phyloP scores from a whole-genome alignment of 805 yeast species.

The Isabelozyma gotoi region DNA sequence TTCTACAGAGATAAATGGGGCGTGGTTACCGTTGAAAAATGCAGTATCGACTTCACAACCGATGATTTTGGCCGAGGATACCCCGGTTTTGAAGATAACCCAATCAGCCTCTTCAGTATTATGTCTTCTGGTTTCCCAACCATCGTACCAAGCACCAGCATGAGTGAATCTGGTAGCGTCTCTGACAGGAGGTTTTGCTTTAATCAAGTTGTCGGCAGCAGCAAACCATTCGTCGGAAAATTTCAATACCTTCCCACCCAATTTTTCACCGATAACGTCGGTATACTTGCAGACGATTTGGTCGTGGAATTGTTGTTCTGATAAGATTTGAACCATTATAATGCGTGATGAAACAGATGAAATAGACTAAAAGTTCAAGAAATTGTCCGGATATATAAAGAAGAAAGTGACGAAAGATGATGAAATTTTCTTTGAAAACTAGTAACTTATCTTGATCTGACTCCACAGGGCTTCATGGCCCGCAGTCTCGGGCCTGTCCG shows the following conservation, averaged over 20 bases:
- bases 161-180: constrained; percentile 77
- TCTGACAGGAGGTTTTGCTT: constrained; percentile 77
- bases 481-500: not conserved
- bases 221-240: constrained; percentile 96
- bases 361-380: not conserved
- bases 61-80: constrained; percentile 69
- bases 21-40: constrained; percentile 92
- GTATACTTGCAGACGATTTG: constrained; percentile 53
- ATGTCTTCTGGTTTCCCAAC: constrained; percentile 98
- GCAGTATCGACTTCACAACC: constrained; percentile 94
- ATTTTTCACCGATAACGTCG: constrained; percentile 80
- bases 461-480: not conserved
- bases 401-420: not conserved
- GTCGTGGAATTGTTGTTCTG: constrained; percentile 41
- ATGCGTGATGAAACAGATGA: not conserved
- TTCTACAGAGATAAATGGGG: constrained; percentile 86
- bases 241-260: constrained; percentile 73
- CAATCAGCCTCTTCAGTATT: constrained; percentile 82
- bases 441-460: not conserved
- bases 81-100: constrained; percentile 84
- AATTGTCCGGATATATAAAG: not conserved
- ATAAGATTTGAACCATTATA: constrained; percentile 14
- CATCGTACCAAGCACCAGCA: constrained; percentile 97
- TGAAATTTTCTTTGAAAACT: not conserved
- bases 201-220: constrained; percentile 80